Conservation (phyloP, 2,329 filamentous ascomycete species). For the Magnaporthiopsis poae region DNA sequence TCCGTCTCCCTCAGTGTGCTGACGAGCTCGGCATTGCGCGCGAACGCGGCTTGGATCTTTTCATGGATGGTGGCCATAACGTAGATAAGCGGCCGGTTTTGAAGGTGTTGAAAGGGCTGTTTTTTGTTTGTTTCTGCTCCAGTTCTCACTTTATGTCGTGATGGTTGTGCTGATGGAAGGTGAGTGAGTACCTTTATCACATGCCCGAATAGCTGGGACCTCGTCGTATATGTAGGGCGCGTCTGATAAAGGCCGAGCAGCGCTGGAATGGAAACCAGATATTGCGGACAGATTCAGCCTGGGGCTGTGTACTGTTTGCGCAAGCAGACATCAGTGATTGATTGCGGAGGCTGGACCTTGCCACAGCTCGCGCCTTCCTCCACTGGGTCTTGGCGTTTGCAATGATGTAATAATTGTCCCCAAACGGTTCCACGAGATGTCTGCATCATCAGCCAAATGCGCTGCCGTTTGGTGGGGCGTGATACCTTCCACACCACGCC, state of each 20-base stretch:
- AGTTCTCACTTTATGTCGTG: neutral
- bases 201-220: neutral
- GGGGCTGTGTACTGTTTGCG: neutral
- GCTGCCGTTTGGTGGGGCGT: too few species aligned
- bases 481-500: too few species aligned
- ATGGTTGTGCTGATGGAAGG: neutral
- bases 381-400: too few species aligned
- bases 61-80: slow-evolving; percentile 22
- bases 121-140: too few species aligned
- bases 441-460: too few species aligned
- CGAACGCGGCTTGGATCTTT: slow-evolving; percentile 29
- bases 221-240: neutral
- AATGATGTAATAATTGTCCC: too few species aligned
- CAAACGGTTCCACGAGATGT: too few species aligned
- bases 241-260: neutral
- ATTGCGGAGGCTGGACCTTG: neutral
- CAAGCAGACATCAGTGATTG: neutral
- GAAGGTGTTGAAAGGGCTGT: neutral
- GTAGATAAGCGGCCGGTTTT: neutral
- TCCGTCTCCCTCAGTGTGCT: slow-evolving; percentile 37
- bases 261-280: neutral
- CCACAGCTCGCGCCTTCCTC: neutral
- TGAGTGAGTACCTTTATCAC: neutral
- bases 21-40: slow-evolving; percentile 34
- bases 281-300: neutral